These are phyloP conservation scores for Botrytis fragariae DNA, from an alignment of 2,329 filamentous ascomycete genomes.

Conservation along the genomic window DNA sequence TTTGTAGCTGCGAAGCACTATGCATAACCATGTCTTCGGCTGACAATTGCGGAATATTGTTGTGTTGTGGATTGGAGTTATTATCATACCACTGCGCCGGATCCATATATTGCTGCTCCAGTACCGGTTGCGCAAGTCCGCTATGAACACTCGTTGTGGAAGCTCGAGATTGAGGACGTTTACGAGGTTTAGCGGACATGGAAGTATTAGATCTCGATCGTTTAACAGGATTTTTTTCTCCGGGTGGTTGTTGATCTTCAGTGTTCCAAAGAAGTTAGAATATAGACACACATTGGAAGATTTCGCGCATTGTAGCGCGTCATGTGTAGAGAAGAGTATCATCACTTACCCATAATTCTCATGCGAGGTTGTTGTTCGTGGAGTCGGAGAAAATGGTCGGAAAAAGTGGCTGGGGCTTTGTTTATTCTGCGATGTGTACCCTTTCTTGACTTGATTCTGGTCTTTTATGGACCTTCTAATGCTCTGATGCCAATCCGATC, in stretches of 20 bases:
- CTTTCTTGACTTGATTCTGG: slow-evolving; percentile 2
- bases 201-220: slow-evolving; percentile 48
- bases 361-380: slow-evolving; percentile 19
- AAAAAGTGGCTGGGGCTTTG: slow-evolving; percentile 31
- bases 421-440: slow-evolving; percentile 25
- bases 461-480: background rate
- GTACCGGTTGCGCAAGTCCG: slow-evolving; percentile 33
- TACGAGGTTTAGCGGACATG: slow-evolving; percentile 42
- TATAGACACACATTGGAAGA: background rate
- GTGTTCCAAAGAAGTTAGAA: slow-evolving; percentile 27
- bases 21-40: slow-evolving; percentile 60
- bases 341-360: slow-evolving; percentile 35
- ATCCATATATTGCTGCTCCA: slow-evolving; percentile 36
- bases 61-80: slow-evolving; percentile 33
- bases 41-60: slow-evolving; percentile 44
- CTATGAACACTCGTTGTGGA: slow-evolving; percentile 49
- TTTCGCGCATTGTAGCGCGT: slow-evolving; percentile 15
- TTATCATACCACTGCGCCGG: slow-evolving; percentile 38
- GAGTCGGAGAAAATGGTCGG: slow-evolving; percentile 13
- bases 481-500: background rate
- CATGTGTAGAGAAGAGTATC: slow-evolving; percentile 6
- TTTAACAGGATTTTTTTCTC: slow-evolving; percentile 40
- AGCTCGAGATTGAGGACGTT: slow-evolving; percentile 47
- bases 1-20: slow-evolving; percentile 55
- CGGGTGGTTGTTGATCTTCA: slow-evolving; percentile 34